phyloP scores from a whole-genome alignment of 2,329 filamentous ascomycete species.

The Alternaria rosae region DNA sequence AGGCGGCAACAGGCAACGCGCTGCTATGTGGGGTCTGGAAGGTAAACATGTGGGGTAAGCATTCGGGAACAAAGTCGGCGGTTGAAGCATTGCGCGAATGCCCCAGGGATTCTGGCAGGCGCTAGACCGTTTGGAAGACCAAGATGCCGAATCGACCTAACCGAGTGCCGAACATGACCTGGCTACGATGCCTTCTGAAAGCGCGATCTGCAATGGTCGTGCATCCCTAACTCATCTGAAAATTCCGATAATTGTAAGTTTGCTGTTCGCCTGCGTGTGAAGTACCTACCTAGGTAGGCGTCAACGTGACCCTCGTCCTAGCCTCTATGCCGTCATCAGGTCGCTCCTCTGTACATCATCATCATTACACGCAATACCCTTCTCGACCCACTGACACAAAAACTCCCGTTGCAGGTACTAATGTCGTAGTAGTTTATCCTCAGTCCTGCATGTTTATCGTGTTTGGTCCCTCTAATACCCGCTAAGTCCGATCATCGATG shows the following conservation, averaged over 20 bases:
- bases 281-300: neutral
- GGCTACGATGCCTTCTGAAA: neutral
- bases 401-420: neutral
- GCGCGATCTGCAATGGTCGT: neutral
- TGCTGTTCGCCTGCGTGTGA: neutral
- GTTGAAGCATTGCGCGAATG: neutral
- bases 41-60: constrained; percentile 3
- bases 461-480: neutral
- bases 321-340: neutral
- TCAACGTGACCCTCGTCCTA: neutral
- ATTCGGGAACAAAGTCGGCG: constrained; percentile 1
- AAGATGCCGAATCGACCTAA: neutral
- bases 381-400: neutral
- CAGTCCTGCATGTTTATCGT: neutral
- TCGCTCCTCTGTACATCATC: neutral
- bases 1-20: neutral
- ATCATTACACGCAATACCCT: neutral
- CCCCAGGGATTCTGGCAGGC: neutral
- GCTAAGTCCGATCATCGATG: constrained; percentile 20
- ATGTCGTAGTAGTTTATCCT: neutral
- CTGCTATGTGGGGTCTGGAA: neutral
- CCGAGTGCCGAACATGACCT: constrained; percentile 3
- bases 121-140: neutral
- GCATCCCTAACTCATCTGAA: neutral
- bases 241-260: neutral